A percentile compares a stretch with the other conserved stretches of the same genome.
phyloP scores from a whole-genome alignment of 1,284 basidiomycete species.

The Chalciporus piperatoides region DNA sequence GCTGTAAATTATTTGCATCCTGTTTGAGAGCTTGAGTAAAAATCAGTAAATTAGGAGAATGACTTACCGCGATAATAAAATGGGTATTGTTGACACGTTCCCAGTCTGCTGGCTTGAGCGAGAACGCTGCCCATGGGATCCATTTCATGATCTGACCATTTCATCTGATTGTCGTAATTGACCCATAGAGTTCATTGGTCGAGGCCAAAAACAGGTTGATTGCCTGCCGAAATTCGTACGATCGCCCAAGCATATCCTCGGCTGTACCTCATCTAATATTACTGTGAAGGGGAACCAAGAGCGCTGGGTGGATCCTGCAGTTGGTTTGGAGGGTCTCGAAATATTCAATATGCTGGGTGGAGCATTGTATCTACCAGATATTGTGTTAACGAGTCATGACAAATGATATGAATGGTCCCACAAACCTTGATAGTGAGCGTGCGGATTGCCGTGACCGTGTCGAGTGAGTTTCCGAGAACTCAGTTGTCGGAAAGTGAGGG shows the following conservation, averaged over 20 bases:
- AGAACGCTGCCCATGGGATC: too few relatives aligned
- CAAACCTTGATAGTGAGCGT: conserved; percentile 17
- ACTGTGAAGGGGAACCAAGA: conserved; percentile 17
- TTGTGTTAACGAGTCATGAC: not conserved
- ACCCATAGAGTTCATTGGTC: too few relatives aligned
- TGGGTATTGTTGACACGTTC: too few relatives aligned
- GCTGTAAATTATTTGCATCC: too few relatives aligned
- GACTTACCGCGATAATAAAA: too few relatives aligned
- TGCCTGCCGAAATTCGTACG: not conserved
- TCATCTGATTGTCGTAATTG: too few relatives aligned
- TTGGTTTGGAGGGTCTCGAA: conserved; percentile 19
- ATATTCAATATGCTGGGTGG: conserved; percentile 19
- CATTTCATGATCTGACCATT: too few relatives aligned
- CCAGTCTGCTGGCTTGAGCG: too few relatives aligned
- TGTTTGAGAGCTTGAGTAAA: too few relatives aligned
- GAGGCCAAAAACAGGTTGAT: too few relatives aligned
- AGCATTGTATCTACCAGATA: conserved; percentile 13
- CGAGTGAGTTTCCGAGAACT: conserved; percentile 17
- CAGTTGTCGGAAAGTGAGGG: conserved; percentile 15
- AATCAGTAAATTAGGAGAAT: too few relatives aligned
- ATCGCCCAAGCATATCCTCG: conserved; percentile 19
- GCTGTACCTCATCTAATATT: conserved; percentile 25
- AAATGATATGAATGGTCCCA: not conserved
- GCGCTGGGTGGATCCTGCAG: conserved; percentile 8
- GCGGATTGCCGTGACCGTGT: conserved; percentile 18